Percentiles rank a stretch among this genome's conserved stretches.
Conservation (phyloP, 805 yeast genomes). For the Suhomyces pyralidae region DNA sequence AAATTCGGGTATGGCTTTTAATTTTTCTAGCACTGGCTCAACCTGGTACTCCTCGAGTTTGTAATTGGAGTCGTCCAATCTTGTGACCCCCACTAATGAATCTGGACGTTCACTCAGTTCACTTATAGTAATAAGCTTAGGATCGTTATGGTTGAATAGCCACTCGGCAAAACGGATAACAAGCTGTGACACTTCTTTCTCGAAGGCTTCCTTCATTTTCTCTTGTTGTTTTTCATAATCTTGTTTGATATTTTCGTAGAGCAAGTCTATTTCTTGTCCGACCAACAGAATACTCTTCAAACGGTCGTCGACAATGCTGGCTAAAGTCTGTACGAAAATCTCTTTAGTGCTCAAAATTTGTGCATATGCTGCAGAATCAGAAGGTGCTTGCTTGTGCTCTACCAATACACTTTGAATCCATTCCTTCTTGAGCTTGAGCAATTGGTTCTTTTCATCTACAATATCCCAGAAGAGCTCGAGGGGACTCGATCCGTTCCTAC, state of each 20-base stretch:
- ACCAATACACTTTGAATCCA: conserved; percentile 51
- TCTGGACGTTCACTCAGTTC: neutral
- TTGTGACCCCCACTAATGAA: neutral
- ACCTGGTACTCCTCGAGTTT: neutral
- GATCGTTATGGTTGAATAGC: conserved; percentile 9
- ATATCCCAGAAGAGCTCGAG: conserved; percentile 74
- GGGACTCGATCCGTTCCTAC: conserved; percentile 75
- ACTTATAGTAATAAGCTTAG: neutral
- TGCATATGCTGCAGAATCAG: conserved; percentile 16
- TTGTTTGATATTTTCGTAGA: conserved; percentile 26
- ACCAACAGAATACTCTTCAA: conserved; percentile 17
- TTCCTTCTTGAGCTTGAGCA: conserved; percentile 57
- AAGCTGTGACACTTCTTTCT: conserved; percentile 10
- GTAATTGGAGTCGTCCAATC: neutral
- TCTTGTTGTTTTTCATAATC: conserved; percentile 19
- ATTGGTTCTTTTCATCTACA: conserved; percentile 58
- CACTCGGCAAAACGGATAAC: conserved; percentile 14
- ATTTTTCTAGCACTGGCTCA: neutral
- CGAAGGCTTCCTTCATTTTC: conserved; percentile 7
- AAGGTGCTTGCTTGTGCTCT: conserved; percentile 18
- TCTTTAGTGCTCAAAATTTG: conserved; percentile 15
- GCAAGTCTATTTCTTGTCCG: conserved; percentile 23
- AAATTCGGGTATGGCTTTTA: neutral
- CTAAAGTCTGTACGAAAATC: conserved; percentile 16
- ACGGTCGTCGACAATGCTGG: conserved; percentile 27